Base-by-base conservation (phyloP, 768 basidiomycete genomes). In the Pleurotus djamor region DNA sequence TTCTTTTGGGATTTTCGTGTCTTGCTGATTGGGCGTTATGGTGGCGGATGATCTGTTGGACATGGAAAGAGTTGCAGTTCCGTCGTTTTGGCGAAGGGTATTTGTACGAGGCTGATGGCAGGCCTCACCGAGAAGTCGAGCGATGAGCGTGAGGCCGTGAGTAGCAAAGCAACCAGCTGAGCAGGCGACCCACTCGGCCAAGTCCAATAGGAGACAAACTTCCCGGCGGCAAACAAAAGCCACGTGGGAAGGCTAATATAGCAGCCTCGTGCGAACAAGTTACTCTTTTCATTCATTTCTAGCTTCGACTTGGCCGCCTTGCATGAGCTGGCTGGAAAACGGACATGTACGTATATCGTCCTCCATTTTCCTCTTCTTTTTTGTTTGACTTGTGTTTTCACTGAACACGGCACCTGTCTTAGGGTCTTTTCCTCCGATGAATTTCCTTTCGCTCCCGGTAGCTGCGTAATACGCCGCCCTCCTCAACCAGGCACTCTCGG, bases 1-100 rank as follows among this genome's bases (percentile, higher is more conserved):
- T 54, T 56, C 54, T 32, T 56, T 56, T 38, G 35, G 33, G 35
- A 52, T 5, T 5, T 52, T 51, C 52, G 35, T 56, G 38, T 56
- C 54, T 1, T 33, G 5, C 41, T 56, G 54, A 56, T 16, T 17
- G 8, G 38, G 37, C 28, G 54, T 44, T 16, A 44, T n/a, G 12
- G 50, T 49, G 12, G 58, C 34, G 9, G 58, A 14, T 5, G 58
- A 59, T 32, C 36, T 41, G 17, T 50, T 51, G 21, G 58, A 59
- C 58, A 56, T 56, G 13, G 45, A 41, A 14, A 13, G 16, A 28
- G 54, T 10, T 9, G 17, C 21, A 33, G 49, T 47, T 47, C 45
- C 7, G 1, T 17, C 45, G 17, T 47, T n/a, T 17, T 12, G 7
- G 14, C n/a, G 10, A 12, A 7, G 45, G n/a, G 45, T 2, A 3